Conservation (phyloP, 805 yeast genomes). For the Zygosaccharomyces kombuchaensis region DNA sequence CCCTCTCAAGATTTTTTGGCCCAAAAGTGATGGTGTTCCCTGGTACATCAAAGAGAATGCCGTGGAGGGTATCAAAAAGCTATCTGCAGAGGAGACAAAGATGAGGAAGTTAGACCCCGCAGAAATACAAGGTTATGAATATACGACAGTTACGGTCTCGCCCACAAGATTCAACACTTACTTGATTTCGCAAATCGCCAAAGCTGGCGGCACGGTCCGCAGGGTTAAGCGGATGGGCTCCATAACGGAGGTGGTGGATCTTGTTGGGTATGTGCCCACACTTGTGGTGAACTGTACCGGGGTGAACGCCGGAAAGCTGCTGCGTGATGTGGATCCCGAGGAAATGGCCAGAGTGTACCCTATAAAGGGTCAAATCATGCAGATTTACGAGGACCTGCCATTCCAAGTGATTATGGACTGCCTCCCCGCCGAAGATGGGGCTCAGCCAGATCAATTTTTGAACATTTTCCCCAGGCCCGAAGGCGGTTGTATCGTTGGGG, state of each 20-base stretch:
- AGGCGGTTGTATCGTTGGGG: conserved; percentile 70
- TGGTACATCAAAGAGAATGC: conserved; percentile 45
- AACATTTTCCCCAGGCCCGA: conserved; percentile 68
- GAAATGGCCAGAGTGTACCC: conserved; percentile 40
- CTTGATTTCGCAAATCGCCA: conserved; percentile 43
- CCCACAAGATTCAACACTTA: conserved; percentile 54
- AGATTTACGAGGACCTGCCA: conserved; percentile 44
- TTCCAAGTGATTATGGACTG: conserved; percentile 35
- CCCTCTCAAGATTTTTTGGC: conserved; percentile 16
- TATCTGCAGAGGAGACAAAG: conserved; percentile 36
- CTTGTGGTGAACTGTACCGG: conserved; percentile 59
- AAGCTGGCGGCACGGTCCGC: conserved; percentile 45
- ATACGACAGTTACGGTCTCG: conserved; percentile 54
- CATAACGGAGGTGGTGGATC: conserved; percentile 46
- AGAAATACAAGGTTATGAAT: conserved; percentile 42
- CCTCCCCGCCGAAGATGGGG: conserved; percentile 20
- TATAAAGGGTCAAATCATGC: conserved; percentile 57
- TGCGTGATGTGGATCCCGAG: conserved; percentile 41
- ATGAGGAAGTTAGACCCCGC: conserved; percentile 32
- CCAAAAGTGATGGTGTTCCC: conserved; percentile 31
- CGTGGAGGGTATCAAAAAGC: conserved; percentile 39
- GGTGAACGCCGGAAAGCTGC: conserved; percentile 37
- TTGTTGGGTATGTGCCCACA: conserved; percentile 40
- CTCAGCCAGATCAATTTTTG: conserved; percentile 39
- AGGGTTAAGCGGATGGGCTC: conserved; percentile 39